Evolutionary conservation across 345 rosid genomes (phyloP).

Genomic region (Erodium maritimum): DNA sequence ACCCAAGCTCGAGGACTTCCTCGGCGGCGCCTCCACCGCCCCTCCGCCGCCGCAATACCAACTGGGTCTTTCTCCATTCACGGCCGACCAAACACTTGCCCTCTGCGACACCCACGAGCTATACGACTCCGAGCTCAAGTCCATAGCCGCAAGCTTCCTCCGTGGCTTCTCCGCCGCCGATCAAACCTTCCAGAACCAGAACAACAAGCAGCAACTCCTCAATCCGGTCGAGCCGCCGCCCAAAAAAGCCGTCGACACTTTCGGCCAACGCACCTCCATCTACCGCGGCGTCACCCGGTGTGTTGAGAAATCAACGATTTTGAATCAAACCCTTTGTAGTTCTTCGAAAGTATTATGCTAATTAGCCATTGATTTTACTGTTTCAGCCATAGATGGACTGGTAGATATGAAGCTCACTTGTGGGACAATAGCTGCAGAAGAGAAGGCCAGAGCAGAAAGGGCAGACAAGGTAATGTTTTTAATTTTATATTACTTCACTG

Average conservation of each 20-base stretch:
- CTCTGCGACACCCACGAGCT: slow-evolving; percentile 13
- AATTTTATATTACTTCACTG: too few relatives aligned
- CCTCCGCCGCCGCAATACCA: slow-evolving; percentile 12
- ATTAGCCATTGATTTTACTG: neutral
- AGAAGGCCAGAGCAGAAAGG: slow-evolving; percentile 88
- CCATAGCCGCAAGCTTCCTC: slow-evolving; percentile 65
- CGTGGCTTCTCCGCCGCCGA: slow-evolving; percentile 33
- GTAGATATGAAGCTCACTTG: slow-evolving; percentile 89
- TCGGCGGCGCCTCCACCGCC: slow-evolving; percentile 26
- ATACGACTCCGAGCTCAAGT: slow-evolving; percentile 64
- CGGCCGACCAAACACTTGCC: neutral
- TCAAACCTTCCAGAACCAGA: slow-evolving; percentile 15
- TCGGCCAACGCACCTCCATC: slow-evolving; percentile 12
- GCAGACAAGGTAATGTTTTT: slow-evolving; percentile 63
- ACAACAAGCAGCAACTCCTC: slow-evolving; percentile 8
- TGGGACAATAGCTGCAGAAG: slow-evolving; percentile 94
- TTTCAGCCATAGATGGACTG: slow-evolving; percentile 80
- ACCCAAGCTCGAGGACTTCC: slow-evolving; percentile 68
- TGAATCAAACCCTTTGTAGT: neutral
- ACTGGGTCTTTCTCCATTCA: neutral
- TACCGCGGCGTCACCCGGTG: slow-evolving; percentile 14
- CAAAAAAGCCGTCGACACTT: slow-evolving; percentile 8
- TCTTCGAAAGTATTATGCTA: too few relatives aligned
- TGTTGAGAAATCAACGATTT: too few relatives aligned
- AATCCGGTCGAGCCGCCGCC: neutral